Percentiles rank a stretch among this genome's conserved stretches.
phyloP scores from a whole-genome alignment of 129 eudicot species.

The Calendula officinalis region DNA sequence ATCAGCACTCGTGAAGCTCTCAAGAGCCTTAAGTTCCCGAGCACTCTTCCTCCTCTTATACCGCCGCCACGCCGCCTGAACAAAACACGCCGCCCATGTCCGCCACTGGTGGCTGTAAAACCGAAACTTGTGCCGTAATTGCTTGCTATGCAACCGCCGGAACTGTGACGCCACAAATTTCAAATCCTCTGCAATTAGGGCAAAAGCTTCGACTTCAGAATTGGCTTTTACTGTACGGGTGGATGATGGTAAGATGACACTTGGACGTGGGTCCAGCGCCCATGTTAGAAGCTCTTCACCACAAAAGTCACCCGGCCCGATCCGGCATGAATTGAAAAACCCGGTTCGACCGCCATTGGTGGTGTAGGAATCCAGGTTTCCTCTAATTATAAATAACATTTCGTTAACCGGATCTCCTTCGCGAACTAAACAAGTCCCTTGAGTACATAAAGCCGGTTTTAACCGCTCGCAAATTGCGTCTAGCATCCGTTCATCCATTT shows the following conservation, averaged over 20 bases:
- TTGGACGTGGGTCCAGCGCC: conserved; percentile 56
- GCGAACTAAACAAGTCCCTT: conserved; percentile 51
- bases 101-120: conserved; percentile 96
- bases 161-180: conserved; percentile 47
- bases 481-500: conserved; percentile 62
- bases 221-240: conserved; percentile 55
- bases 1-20: conserved; percentile 33
- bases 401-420: conserved; percentile 73
- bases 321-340: conserved; percentile 45
- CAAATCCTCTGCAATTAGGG: conserved; percentile 46
- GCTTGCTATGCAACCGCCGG: conserved; percentile 40
- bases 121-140: conserved; percentile 73
- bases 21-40: conserved; percentile 46
- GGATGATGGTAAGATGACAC: conserved; percentile 49
- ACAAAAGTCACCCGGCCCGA: conserved; percentile 54
- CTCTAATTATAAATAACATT: conserved; percentile 59
- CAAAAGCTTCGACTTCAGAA: conserved; percentile 59
- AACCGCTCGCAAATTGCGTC: conserved; percentile 68
- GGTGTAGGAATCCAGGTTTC: conserved; percentile 50
- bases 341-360: conserved; percentile 67
- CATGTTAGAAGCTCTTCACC: conserved; percentile 56
- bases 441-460: conserved; percentile 57
- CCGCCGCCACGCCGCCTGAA: conserved; percentile 68
- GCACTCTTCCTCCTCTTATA: conserved; percentile 45
- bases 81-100: conserved; percentile 84